Conservation (phyloP, 208 protist species). For the Phytomonas francai region DNA sequence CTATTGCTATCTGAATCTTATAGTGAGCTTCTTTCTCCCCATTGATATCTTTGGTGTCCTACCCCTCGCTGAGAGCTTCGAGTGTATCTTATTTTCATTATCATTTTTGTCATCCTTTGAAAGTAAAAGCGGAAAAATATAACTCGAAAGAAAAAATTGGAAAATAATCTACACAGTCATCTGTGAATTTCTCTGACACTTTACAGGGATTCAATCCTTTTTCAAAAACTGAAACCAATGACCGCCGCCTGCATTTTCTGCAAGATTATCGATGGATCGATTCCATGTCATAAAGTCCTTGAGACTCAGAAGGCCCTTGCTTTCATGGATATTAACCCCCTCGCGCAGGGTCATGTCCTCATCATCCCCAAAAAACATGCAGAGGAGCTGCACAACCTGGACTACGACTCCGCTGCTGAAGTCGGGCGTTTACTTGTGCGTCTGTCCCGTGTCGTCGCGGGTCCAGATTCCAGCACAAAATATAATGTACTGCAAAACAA, state of each 20-base stretch:
- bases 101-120: conserved; percentile 18
- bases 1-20: not conserved
- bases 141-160: not conserved
- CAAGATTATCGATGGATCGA: conserved; percentile 69
- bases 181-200: not conserved
- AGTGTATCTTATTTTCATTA: too few species aligned
- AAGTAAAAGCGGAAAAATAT: not conserved
- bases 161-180: not conserved
- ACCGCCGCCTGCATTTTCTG: conserved; percentile 76
- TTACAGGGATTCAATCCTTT: not conserved
- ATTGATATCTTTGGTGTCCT: not conserved
- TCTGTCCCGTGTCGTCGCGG: conserved; percentile 54
- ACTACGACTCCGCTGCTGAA: conserved; percentile 62
- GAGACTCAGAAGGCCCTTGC: conserved; percentile 73
- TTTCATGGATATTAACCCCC: conserved; percentile 87
- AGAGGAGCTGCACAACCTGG: conserved; percentile 67
- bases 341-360: conserved; percentile 73
- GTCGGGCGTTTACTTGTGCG: conserved; percentile 46
- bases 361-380: conserved; percentile 83
- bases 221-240: conserved; percentile 15
- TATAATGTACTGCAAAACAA: conserved; percentile 95
- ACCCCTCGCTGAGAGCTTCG: too few species aligned
- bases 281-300: conserved; percentile 81
- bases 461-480: conserved; percentile 39
- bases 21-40: not conserved